Percentiles rank a stretch among this genome's conserved stretches.
Conservation (phyloP, 2,329 filamentous ascomycete genomes). For the Cytospora piceicola region DNA sequence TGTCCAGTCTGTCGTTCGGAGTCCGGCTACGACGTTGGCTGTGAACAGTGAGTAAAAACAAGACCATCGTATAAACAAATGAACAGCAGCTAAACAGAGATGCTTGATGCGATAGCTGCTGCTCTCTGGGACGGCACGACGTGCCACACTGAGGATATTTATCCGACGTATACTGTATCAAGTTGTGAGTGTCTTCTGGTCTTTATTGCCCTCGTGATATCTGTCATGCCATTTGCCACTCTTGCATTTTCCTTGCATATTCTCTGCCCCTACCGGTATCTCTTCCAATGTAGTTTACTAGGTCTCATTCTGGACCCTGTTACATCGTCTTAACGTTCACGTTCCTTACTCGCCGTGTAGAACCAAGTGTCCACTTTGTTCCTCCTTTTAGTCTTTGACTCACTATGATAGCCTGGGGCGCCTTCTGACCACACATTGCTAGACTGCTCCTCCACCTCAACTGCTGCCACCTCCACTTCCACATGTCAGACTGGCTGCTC, state of each 20-base stretch:
- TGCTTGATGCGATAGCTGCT: constrained; percentile 19
- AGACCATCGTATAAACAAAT: not conserved
- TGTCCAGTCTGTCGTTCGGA: constrained; percentile 38
- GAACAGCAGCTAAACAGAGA: constrained; percentile 13
- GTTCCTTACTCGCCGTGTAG: not conserved
- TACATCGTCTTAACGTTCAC: not conserved
- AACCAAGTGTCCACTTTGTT: not conserved
- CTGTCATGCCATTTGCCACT: not conserved
- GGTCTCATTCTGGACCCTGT: no score
- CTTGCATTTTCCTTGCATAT: not conserved
- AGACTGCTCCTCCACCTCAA: not conserved
- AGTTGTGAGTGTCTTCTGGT: not conserved
- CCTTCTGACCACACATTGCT: not conserved
- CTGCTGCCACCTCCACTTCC: not conserved
- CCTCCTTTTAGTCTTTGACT: not conserved
- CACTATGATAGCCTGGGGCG: not conserved
- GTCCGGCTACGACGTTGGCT: constrained; percentile 37
- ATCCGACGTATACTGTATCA: constrained; percentile 8
- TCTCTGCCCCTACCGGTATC: not conserved
- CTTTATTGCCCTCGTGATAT: not conserved
- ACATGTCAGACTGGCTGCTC: constrained; percentile 20
- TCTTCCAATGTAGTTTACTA: not conserved
- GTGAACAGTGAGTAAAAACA: constrained; percentile 40
- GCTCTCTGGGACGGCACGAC: constrained; percentile 33
- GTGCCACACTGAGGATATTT: constrained; percentile 36